Evolutionary conservation across 148 eudicot genomes (phyloP), one percentile per base, ranked within the genome.

Genomic region (Dianthus caryophyllus): DNA sequence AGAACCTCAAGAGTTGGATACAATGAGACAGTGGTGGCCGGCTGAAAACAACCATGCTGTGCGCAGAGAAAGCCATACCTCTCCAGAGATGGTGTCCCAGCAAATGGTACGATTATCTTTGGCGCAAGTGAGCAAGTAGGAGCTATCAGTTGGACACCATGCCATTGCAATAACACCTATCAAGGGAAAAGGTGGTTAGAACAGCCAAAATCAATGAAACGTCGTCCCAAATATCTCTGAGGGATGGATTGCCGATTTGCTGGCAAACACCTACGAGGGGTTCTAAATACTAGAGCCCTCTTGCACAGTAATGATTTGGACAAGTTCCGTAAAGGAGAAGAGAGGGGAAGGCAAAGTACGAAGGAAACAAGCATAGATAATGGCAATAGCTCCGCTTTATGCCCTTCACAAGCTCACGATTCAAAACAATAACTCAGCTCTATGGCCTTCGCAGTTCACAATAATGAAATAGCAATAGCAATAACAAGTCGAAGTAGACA

Each of bases 71-170:
- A 65, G 30, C 39, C 59, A 53, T 66, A 90, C 98, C 97, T 94
- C 96, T 76, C 87, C 96, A 59, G 98, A 78, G 52, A 63, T 70
- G 56, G 82, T 77, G 71, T 94, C 99, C 97, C 99, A 94, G 80
- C 97, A 90, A 54, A 94, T 86, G 10, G 99, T 90, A 20, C 99
- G 97, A 53, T 88, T 88, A 76, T 94, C 99, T 74, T 94, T 90
- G 66, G 87, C 92, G 76, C 99, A 90, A 24, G 96, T 88, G 65
- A 94, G 88, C 80, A 94, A 76, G 78, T 86, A 94, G 51, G 97
- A 86, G 83, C 88, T 88, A 52, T 94, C 97, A 78, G 59, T 76
- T 41, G 91, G 97, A 70, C 97, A 94, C 99, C 99, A 94, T 24
- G 97, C 84, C 99, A 94, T 90, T 13, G 96, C 86, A 77, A 94